Conservation (phyloP, 2,329 filamentous ascomycete genomes). For the Diaporthe ampelina region DNA sequence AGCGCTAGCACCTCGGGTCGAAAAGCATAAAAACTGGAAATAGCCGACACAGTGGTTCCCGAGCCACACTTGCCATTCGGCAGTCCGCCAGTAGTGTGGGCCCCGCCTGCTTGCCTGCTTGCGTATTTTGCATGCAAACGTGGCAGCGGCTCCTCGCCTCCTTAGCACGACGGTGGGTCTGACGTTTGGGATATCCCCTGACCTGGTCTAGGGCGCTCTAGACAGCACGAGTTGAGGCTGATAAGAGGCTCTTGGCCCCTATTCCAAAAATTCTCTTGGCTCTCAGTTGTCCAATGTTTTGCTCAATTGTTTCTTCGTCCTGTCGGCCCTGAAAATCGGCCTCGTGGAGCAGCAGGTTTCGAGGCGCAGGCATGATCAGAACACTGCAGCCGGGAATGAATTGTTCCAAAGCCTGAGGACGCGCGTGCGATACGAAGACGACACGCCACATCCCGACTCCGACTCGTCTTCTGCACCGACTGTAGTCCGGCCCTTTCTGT, state of each 20-base stretch:
- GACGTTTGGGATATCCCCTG: constrained; percentile 36
- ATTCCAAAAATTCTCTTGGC: constrained; percentile 1
- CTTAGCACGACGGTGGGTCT: constrained; percentile 26
- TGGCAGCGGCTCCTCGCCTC: constrained; percentile 20
- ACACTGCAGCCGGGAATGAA: not conserved
- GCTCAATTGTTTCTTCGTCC: not conserved
- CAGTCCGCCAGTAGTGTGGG: not conserved
- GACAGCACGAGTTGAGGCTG: not conserved
- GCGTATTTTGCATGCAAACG: constrained; percentile 15
- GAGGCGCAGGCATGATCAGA: not conserved
- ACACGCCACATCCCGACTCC: not conserved
- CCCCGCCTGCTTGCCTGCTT: constrained; percentile 31
- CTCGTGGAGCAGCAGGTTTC: not conserved
- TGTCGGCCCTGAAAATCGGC: not conserved
- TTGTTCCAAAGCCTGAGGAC: not conserved
- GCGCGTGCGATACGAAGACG: not conserved
- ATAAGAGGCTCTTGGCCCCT: not conserved
- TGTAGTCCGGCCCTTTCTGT: not conserved
- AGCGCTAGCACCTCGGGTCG: constrained; percentile 13
- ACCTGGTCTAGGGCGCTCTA: not conserved
- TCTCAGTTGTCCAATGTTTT: constrained; percentile 12
- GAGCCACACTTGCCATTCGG: constrained; percentile 1
- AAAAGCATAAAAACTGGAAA: constrained; percentile 21
- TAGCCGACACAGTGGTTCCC: not conserved
- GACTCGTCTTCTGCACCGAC: too few species aligned